Evolutionary conservation across 2,329 filamentous ascomycete genomes (phyloP).

Genomic region (Colletotrichum gloeosporioides): DNA sequence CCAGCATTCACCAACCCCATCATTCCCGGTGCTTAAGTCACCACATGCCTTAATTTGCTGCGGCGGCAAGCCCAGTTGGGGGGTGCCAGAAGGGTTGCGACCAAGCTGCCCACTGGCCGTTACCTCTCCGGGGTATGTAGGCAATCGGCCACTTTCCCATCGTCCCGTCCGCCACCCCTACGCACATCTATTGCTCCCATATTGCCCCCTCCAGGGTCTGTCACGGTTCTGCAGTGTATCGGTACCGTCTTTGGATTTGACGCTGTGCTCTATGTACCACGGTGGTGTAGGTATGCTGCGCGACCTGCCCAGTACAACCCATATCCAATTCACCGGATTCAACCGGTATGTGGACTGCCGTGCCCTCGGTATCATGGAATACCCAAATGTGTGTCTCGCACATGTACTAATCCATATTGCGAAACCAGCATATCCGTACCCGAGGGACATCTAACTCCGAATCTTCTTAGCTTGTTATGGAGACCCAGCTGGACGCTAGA

Average conservation of each 20-base stretch:
- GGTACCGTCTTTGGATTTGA: background rate
- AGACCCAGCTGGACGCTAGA: background rate
- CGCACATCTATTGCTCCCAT: background rate
- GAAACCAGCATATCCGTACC: background rate
- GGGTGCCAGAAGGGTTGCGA: background rate
- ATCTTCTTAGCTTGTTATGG: no score
- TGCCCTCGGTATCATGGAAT: constrained; percentile 6
- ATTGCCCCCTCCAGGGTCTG: background rate
- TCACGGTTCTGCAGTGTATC: background rate
- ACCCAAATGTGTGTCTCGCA: constrained; percentile 9
- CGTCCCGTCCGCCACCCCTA: background rate
- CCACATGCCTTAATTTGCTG: background rate
- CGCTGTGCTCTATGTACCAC: background rate
- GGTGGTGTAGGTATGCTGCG: background rate
- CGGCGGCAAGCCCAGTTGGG: background rate
- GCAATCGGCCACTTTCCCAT: constrained; percentile 5
- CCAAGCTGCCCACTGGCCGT: background rate
- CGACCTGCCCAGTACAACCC: background rate
- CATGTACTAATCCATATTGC: background rate
- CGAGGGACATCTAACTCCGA: no score
- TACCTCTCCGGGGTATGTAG: background rate
- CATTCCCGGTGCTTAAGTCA: background rate
- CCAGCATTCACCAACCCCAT: background rate
- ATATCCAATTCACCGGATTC: constrained; percentile 5
- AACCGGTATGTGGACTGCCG: constrained; percentile 3